Evolutionary conservation across 495 filamentous ascomycete genomes (phyloP).

Genomic region (Cercophora sp.): DNA sequence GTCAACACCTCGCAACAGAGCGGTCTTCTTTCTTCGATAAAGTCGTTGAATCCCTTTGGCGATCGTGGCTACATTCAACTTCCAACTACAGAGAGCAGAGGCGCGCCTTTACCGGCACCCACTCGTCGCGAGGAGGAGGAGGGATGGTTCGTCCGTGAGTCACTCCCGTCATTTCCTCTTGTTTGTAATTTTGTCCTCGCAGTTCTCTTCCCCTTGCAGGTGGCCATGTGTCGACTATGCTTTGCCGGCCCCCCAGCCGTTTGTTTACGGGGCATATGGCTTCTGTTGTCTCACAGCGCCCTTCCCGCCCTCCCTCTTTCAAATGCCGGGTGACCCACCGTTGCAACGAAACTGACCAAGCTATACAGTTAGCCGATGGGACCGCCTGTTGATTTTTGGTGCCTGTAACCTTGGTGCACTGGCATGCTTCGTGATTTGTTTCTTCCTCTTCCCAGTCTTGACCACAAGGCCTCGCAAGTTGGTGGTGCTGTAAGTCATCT

Average conservation of each 20-base stretch:
- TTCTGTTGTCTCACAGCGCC: not conserved
- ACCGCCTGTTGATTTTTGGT: constrained; percentile 85
- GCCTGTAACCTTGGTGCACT: constrained; percentile 88
- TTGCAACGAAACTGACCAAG: constrained; percentile 30
- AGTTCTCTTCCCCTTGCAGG: constrained; percentile 18
- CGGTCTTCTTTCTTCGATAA: constrained; percentile 73
- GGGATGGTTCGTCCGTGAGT: constrained; percentile 94
- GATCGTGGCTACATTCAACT: constrained; percentile 86
- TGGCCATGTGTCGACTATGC: constrained; percentile 37
- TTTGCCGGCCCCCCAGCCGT: constrained; percentile 34
- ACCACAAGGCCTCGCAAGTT: constrained; percentile 85
- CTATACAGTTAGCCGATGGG: constrained; percentile 88
- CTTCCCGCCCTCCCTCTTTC: not conserved
- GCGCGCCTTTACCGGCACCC: constrained; percentile 81
- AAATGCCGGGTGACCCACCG: constrained; percentile 9
- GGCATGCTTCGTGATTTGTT: constrained; percentile 88
- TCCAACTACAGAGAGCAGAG: constrained; percentile 77
- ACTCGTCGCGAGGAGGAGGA: constrained; percentile 90
- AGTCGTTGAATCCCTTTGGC: constrained; percentile 85
- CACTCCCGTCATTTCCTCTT: constrained; percentile 21
- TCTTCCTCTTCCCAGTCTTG: constrained; percentile 74
- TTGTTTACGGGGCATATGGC: constrained; percentile 27
- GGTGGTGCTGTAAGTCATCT: constrained; percentile 81
- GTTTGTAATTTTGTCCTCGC: constrained; percentile 3
- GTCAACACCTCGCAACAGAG: constrained; percentile 69